Conservation (phyloP, 2,329 filamentous ascomycete species). For the Penicillium italicum region DNA sequence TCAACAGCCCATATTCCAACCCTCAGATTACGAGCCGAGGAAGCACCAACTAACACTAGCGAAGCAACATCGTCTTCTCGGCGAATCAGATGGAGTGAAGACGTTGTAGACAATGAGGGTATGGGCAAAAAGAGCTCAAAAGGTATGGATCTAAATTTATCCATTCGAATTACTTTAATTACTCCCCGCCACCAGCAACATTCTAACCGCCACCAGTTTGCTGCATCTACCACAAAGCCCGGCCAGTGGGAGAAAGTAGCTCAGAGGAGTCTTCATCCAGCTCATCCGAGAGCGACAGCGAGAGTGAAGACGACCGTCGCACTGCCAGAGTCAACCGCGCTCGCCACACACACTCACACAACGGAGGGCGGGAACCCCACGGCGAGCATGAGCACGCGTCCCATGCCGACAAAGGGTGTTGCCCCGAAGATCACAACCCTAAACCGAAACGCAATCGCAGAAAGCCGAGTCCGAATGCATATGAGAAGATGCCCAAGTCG, state of each 20-base stretch:
- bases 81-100: conserved; percentile 86
- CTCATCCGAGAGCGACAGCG: conserved; percentile 50
- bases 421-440: conserved; percentile 9
- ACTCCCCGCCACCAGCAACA: not conserved
- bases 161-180: not conserved
- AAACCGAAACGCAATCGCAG: conserved; percentile 27
- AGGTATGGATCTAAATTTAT: conserved; percentile 52
- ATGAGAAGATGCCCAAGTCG: conserved; percentile 44
- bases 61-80: conserved; percentile 43
- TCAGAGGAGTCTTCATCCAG: conserved; percentile 51
- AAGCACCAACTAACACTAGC: conserved; percentile 6
- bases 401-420: conserved; percentile 21
- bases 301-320: conserved; percentile 33
- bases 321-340: not conserved
- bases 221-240: conserved; percentile 93
- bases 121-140: conserved; percentile 93
- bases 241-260: conserved; percentile 76
- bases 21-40: conserved; percentile 32
- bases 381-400: conserved; percentile 17
- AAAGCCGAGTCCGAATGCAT: conserved; percentile 46
- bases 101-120: conserved; percentile 92
- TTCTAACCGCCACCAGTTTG: conserved; percentile 63
- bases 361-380: conserved; percentile 19
- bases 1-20: conserved; percentile 27
- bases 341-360: conserved; percentile 15